Conservation (phyloP, 345 rosid species). For the Hibiscus trionum region DNA sequence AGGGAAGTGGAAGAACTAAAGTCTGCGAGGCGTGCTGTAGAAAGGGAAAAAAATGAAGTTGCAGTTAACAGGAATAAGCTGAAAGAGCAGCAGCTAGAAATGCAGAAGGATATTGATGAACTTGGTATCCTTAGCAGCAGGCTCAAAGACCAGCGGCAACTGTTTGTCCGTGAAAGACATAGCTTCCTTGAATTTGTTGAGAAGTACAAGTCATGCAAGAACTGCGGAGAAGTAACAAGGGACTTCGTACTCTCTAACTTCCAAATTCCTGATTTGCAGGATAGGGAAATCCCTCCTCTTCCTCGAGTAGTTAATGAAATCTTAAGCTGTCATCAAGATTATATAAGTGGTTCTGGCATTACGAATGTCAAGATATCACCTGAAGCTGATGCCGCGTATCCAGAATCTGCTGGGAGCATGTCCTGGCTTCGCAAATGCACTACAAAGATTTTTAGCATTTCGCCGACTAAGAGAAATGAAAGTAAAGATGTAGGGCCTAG, state of each 20-base stretch:
- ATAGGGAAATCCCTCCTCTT: constrained; percentile 24
- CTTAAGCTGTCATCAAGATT: constrained; percentile 25
- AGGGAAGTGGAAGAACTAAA: constrained; percentile 48
- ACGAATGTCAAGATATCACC: constrained; percentile 27
- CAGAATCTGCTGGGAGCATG: constrained; percentile 35
- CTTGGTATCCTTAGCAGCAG: constrained; percentile 50
- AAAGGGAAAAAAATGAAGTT: constrained; percentile 44
- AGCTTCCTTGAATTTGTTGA: constrained; percentile 56
- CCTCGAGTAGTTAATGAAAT: constrained; percentile 24
- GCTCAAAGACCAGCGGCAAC: constrained; percentile 48
- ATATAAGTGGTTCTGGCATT: constrained; percentile 23
- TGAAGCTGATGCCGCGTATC: constrained; percentile 24
- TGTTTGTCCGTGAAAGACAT: constrained; percentile 37
- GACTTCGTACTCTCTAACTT: constrained; percentile 55
- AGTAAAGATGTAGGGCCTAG: constrained; percentile 21
- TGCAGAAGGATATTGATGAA: constrained; percentile 56
- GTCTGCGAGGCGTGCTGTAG: constrained; percentile 34
- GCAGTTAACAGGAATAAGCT: constrained; percentile 41
- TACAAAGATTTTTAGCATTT: constrained; percentile 46
- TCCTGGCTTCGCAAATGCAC: constrained; percentile 65
- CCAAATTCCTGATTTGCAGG: constrained; percentile 39
- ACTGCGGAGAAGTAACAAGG: constrained; percentile 49
- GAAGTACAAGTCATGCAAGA: constrained; percentile 45
- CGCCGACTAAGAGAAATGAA: constrained; percentile 51
- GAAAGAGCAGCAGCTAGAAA: constrained; percentile 44